These are phyloP conservation scores for Onygenales sp. DNA, from an alignment of 2,329 filamentous ascomycete genomes.

Conservation along the genomic window DNA sequence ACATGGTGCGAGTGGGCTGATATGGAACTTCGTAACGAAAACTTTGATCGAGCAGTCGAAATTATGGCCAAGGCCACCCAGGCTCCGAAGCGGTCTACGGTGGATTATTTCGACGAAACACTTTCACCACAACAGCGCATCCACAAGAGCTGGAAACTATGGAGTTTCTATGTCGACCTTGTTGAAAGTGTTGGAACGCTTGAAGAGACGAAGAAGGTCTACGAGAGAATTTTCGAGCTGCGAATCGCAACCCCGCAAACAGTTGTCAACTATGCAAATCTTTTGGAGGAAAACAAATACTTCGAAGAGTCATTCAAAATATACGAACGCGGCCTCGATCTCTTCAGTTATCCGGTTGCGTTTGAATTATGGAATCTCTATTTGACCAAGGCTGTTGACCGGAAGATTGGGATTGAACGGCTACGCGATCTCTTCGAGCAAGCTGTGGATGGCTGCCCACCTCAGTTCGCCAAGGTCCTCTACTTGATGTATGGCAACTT, in stretches of 20 bases:
- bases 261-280: constrained; percentile 94
- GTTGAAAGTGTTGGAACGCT: constrained; percentile 88
- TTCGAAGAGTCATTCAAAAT: constrained; percentile 97
- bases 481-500: constrained; percentile 98
- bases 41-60: constrained; percentile 86
- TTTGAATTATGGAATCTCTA: constrained; percentile 99
- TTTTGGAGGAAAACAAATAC: constrained; percentile 89
- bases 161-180: constrained; percentile 98
- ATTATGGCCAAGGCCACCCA: constrained; percentile 98
- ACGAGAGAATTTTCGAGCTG: constrained; percentile 95
- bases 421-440: constrained; percentile 94
- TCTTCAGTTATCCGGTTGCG: constrained; percentile 97
- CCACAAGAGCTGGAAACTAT: constrained; percentile 98
- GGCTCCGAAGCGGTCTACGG: constrained; percentile 90
- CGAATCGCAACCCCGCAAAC: constrained; percentile 97
- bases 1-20: constrained; percentile 99
- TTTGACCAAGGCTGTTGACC: constrained; percentile 91
- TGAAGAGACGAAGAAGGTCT: constrained; percentile 87
- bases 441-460: constrained; percentile 86
- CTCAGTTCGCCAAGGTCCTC: constrained; percentile 89
- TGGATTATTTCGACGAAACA: constrained; percentile 98
- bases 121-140: constrained; percentile 90
- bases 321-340: constrained; percentile 88
- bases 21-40: constrained; percentile 91
- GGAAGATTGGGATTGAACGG: constrained; percentile 90